Conservation (phyloP, 2,329 filamentous ascomycete species). For the Fusarium sp. region DNA sequence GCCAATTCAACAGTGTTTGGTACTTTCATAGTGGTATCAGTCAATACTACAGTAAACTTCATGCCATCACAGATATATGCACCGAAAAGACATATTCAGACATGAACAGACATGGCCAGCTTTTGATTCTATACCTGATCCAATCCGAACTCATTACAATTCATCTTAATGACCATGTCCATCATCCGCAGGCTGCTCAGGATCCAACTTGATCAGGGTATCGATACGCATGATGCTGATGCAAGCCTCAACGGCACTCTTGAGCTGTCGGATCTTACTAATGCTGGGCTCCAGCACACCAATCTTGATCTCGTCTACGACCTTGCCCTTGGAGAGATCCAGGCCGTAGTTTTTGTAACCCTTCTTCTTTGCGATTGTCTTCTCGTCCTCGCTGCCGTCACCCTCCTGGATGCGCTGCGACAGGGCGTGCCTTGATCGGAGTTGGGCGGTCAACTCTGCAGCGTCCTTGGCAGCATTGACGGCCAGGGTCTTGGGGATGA, state of each 20-base stretch:
- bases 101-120: constrained; percentile 40
- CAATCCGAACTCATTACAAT: constrained; percentile 42
- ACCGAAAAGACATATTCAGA: constrained; percentile 23
- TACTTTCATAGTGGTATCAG: background rate
- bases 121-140: constrained; percentile 43
- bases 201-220: constrained; percentile 97
- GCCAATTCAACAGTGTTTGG: background rate
- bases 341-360: constrained; percentile 99
- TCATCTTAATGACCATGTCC: constrained; percentile 78
- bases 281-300: constrained; percentile 96
- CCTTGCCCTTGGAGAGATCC: constrained; percentile 87
- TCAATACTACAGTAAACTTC: background rate
- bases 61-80: constrained; percentile 12
- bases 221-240: constrained; percentile 99
- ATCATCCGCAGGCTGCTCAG: constrained; percentile 78
- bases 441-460: constrained; percentile 92
- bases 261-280: constrained; percentile 97
- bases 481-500: constrained; percentile 95
- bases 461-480: constrained; percentile 98
- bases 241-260: constrained; percentile 97
- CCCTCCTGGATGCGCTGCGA: constrained; percentile 91
- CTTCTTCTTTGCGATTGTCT: constrained; percentile 90
- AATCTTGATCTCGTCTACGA: constrained; percentile 92
- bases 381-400: constrained; percentile 86
- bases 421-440: constrained; percentile 91